Conservation (phyloP, 768 basidiomycete genomes). For the Austroboletus eburneus region DNA sequence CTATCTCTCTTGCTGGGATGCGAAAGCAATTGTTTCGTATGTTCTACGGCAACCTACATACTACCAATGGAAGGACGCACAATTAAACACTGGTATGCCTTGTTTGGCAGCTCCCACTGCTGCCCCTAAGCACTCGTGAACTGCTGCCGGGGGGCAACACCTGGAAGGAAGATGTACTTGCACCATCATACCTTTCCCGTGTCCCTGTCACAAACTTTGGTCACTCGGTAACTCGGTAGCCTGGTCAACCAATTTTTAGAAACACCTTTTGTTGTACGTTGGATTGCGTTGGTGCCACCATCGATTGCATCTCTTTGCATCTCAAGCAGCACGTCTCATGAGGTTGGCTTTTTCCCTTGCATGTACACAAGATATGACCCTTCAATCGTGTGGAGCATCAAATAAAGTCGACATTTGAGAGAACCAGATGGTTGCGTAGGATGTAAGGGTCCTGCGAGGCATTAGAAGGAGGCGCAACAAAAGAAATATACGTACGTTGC, state of each 20-base stretch:
- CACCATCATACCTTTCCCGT: slow-evolving; percentile 96
- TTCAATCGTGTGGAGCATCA: slow-evolving; percentile 98
- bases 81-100: slow-evolving; percentile 95
- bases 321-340: slow-evolving; percentile 93
- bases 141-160: slow-evolving; percentile 76
- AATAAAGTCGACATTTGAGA: slow-evolving; percentile 94
- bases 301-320: slow-evolving; percentile 92
- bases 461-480: slow-evolving; percentile 6
- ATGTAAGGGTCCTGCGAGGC: slow-evolving; percentile 87
- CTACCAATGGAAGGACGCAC: slow-evolving; percentile 47
- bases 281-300: slow-evolving; percentile 79
- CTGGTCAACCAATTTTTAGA: slow-evolving; percentile 94
- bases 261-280: slow-evolving; percentile 89
- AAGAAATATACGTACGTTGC: slow-evolving; percentile 59
- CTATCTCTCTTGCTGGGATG: slow-evolving; percentile 94
- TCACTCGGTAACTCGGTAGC: slow-evolving; percentile 93
- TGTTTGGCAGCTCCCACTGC: slow-evolving; percentile 90
- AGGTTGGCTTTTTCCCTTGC: slow-evolving; percentile 98
- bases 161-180: slow-evolving; percentile 90
- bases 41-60: slow-evolving; percentile 91
- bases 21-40: slow-evolving; percentile 99
- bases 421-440: slow-evolving; percentile 95
- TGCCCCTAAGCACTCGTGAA: slow-evolving; percentile 99
- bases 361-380: slow-evolving; percentile 99
- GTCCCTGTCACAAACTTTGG: slow-evolving; percentile 90